Percentiles rank a stretch among this genome's conserved stretches.
Conservation (phyloP, 306 rosid species). For the Psophocarpus tetragonolobus region DNA sequence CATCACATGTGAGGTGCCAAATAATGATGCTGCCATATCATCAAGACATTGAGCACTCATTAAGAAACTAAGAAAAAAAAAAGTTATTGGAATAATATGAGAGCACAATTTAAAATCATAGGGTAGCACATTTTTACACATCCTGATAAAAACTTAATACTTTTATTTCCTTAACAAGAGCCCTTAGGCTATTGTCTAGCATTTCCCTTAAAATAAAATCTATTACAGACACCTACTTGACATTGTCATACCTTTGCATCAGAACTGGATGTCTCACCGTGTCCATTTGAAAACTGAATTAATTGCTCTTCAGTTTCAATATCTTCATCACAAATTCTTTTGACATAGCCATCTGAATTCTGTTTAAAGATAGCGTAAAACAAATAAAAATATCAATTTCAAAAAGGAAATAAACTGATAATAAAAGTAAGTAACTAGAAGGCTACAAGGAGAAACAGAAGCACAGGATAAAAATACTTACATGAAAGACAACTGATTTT, state of each 20-base stretch:
- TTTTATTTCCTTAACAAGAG: too few species aligned
- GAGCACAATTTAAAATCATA: too few species aligned
- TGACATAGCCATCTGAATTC: conserved; percentile 56
- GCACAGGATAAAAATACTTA: conserved; percentile 37
- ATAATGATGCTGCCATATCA: background rate
- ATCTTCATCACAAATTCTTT: conserved; percentile 71
- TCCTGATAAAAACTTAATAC: too few species aligned
- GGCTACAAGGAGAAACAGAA: background rate
- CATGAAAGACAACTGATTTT: conserved; percentile 67
- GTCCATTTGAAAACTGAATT: conserved; percentile 33
- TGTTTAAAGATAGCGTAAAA: conserved; percentile 39
- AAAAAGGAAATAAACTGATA: background rate
- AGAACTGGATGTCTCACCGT: conserved; percentile 44
- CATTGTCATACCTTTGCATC: conserved; percentile 48
- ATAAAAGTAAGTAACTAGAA: background rate
- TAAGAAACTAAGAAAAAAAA: too few species aligned
- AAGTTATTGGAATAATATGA: too few species aligned
- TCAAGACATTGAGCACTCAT: too few species aligned
- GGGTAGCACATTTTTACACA: too few species aligned
- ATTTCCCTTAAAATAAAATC: conserved; percentile 28
- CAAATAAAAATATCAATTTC: conserved; percentile 6
- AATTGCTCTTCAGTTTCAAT: conserved; percentile 52
- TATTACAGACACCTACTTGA: background rate
- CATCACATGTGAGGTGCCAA: background rate
- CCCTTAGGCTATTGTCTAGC: too few species aligned